phyloP scores from a whole-genome alignment of 805 yeast species.

The Wickerhamiella azyma region DNA sequence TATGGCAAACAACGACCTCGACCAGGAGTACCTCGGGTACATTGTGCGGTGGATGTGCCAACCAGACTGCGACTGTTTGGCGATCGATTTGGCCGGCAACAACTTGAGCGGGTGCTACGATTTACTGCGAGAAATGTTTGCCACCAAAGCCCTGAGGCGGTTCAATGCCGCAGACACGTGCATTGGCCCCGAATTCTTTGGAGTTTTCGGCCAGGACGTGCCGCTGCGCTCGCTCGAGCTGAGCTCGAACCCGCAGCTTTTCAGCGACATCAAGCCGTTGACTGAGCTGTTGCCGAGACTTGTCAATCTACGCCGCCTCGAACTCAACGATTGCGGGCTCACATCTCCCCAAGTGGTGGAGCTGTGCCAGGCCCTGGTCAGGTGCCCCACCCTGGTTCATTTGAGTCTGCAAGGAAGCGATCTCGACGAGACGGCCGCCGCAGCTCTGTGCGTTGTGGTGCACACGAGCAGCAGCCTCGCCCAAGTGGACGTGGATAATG shows the following conservation, averaged over 20 bases:
- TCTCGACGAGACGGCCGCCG: slow-evolving; percentile 44
- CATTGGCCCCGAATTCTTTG: slow-evolving; percentile 19
- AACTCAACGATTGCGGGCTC: slow-evolving; percentile 55
- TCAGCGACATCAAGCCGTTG: slow-evolving; percentile 48
- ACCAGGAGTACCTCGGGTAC: slow-evolving; percentile 41
- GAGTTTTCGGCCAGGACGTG: slow-evolving; percentile 32
- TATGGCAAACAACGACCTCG: slow-evolving; percentile 58
- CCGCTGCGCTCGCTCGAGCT: slow-evolving; percentile 60
- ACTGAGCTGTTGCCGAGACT: slow-evolving; percentile 56
- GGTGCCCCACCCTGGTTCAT: slow-evolving; percentile 51
- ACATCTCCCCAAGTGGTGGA: slow-evolving; percentile 40
- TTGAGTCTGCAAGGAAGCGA: slow-evolving; percentile 55
- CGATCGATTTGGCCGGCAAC: slow-evolving; percentile 76
- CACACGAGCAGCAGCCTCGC: slow-evolving; percentile 50
- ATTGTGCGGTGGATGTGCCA: slow-evolving; percentile 45
- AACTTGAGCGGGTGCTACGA: slow-evolving; percentile 31
- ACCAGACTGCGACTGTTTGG: slow-evolving; percentile 36
- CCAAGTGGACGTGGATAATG: slow-evolving; percentile 54
- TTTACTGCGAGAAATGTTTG: slow-evolving; percentile 18
- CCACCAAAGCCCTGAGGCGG: slow-evolving; percentile 38
- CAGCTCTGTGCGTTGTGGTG: slow-evolving; percentile 57
- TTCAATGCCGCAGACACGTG: slow-evolving; percentile 34
- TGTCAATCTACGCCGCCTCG: slow-evolving; percentile 48
- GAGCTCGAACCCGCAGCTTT: slow-evolving; percentile 52
- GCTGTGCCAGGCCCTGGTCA: slow-evolving; percentile 55